Conservation (phyloP, 1,139 yeast species). For the Candida dubliniensis region DNA sequence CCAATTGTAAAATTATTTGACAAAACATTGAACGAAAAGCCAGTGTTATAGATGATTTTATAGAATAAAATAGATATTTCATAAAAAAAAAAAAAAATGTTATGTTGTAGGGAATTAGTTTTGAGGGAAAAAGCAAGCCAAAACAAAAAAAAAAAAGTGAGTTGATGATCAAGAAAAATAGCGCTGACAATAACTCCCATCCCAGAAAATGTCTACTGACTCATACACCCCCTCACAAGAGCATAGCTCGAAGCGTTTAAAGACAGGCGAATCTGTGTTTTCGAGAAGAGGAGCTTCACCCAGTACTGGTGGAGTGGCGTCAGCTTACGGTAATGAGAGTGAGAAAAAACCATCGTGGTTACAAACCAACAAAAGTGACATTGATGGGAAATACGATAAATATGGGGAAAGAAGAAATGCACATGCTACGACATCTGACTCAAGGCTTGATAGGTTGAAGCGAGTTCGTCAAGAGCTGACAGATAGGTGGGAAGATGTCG, state of each 20-base stretch:
- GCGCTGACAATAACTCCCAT: not conserved
- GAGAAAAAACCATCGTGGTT: conserved; percentile 43
- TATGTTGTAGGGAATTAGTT: not conserved
- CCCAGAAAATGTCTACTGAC: conserved; percentile 2
- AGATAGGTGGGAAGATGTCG: not conserved
- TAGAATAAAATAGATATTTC: not conserved
- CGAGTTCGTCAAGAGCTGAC: conserved; percentile 9
- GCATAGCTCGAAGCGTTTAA: conserved; percentile 8
- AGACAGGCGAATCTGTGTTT: conserved; percentile 17
- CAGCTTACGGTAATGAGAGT: conserved; percentile 27
- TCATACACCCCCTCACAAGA: conserved; percentile 3
- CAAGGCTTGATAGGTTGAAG: conserved; percentile 7
- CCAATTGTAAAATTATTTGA: conserved; percentile 28
- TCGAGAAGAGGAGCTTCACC: conserved; percentile 23
- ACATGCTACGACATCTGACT: not conserved
- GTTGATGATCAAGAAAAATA: not conserved
- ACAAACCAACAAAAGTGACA: conserved; percentile 19
- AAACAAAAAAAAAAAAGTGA: not conserved
- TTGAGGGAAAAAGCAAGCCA: not conserved
- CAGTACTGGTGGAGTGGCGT: conserved; percentile 13
- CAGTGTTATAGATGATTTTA: conserved; percentile 15
- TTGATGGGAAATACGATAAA: conserved; percentile 39
- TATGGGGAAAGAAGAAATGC: conserved; percentile 28
- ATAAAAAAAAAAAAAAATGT: not conserved
- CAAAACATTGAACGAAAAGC: conserved; percentile 16